A percentile compares a stretch with the other conserved stretches of the same genome.
Evolutionary conservation across 2,329 filamentous ascomycete genomes (phyloP).

Genomic region (Coniochaeta sp.): DNA sequence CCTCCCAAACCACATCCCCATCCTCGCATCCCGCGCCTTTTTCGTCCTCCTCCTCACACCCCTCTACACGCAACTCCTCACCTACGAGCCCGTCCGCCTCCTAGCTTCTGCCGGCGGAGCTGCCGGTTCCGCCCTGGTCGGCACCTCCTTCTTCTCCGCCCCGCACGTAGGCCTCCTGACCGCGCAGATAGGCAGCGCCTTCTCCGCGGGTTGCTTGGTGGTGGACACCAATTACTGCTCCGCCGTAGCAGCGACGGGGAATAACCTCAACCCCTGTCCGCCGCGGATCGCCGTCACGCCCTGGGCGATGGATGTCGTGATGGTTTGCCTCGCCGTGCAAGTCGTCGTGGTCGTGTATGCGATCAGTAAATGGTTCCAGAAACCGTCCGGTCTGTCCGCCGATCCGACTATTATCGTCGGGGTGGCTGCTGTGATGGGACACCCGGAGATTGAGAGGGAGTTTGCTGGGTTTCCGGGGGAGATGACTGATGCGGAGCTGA

Average conservation of each 20-base stretch:
- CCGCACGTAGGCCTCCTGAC: constrained; percentile 7
- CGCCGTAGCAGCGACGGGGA: not conserved
- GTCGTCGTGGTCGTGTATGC: constrained; percentile 8
- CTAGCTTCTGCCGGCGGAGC: constrained; percentile 5
- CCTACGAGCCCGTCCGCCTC: constrained; percentile 6
- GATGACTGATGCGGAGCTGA: constrained; percentile 10
- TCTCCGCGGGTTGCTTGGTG: constrained; percentile 10
- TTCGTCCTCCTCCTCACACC: constrained; percentile 6
- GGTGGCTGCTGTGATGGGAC: constrained; percentile 16
- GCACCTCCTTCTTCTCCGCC: constrained; percentile 2
- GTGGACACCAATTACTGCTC: constrained; percentile 15
- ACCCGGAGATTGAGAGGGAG: constrained; percentile 13
- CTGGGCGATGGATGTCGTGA: constrained; percentile 13
- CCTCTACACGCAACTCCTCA: constrained; percentile 8
- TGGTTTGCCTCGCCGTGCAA: constrained; percentile 8
- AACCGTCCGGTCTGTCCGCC: constrained; percentile 11
- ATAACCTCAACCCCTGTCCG: constrained; percentile 9
- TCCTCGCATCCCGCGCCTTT: constrained; percentile 6
- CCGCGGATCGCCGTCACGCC: constrained; percentile 11
- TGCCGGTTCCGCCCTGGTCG: constrained; percentile 4
- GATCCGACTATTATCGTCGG: constrained; percentile 15
- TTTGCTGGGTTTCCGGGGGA: constrained; percentile 12
- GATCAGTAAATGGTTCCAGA: constrained; percentile 14
- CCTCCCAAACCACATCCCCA: constrained; percentile 4
- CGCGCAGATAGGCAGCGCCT: constrained; percentile 11